Base-by-base conservation (phyloP, 2,329 filamentous ascomycete species). In the Cladobotryum protrusum region DNA sequence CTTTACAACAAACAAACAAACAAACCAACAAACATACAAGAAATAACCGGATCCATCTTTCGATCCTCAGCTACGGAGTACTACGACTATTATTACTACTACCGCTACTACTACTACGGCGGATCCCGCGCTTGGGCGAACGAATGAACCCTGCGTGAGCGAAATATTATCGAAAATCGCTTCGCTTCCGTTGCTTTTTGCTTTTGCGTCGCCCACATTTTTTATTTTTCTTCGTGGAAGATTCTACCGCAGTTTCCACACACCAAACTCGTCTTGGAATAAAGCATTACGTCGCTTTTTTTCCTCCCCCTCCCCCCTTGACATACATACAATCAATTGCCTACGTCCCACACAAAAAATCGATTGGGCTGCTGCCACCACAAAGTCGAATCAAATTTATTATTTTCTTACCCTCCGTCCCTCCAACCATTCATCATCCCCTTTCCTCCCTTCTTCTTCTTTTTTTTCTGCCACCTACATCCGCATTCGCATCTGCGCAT, bases 71-170 rank as follows among this genome's bases (percentile, higher is more conserved):
- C n/a, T n/a, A n/a, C n/a, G n/a, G n/a, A n/a, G n/a, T n/a, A n/a
- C n/a, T n/a, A n/a, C n/a, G n/a, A n/a, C n/a, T n/a, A n/a, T n/a
- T n/a, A n/a, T n/a, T n/a, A n/a, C n/a, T n/a, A n/a, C n/a, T n/a
- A n/a, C n/a, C n/a, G n/a, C n/a, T n/a, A n/a, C n/a, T n/a, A n/a
- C n/a, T n/a, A n/a, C 12, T 41, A 11, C 45, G 45, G 45, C 47
- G 50, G 39, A 49, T 45, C 43, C 36, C 46, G 50, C 50, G 47
- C 46, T 52, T 48, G 41, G 45, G 45, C 43, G 45, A 47, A 45
- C 45, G 46, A 48, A 49, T 52, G 35, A 52, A 45, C 41, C 46
- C 48, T 49, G 50, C 36, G 35, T 45, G 45, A 49, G 37, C 15
- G 19, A 52, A 35, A 29, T 40, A 24, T 29, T 29, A 29, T 29